Base-by-base conservation (phyloP, 352 stramenopile species). In the Pythium sukuiense region DNA sequence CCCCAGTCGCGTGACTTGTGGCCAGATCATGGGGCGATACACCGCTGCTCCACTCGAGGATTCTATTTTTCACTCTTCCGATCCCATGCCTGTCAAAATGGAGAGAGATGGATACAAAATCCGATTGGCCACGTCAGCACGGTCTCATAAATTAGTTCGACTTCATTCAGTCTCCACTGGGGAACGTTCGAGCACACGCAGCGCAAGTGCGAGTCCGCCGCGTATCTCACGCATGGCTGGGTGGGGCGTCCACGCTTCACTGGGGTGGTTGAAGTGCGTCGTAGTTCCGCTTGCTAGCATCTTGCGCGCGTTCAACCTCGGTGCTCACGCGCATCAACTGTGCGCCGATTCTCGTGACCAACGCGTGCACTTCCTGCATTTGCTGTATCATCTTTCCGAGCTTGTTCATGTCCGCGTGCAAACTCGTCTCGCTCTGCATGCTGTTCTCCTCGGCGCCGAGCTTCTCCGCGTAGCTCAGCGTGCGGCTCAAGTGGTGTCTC, bases 391-490 rank as follows among this genome's bases (percentile, higher is more conserved):
- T 59, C 11, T 63, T 60, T 14, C 62, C 48, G 35, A 85, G 61
- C 24, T 66, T 76, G 29, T 32, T 43, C 3, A 70, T 63, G 27
- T 69, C 77, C 4, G 72, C 79, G 11, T 61, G 63, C 32, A 87
- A 32, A 67, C 81, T 84, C 30, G 59, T 59, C 30, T 80, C 70
- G 46, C 77, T 88, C 20, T 80, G 70, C 9, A 85, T 37, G 64
- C 64, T 87, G 35, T 83, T 73, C 20, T 82, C 74, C 65, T 83
- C 73, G n/a, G 63, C 49, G 27, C 72, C 72, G 7, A 93, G 73
- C 35, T 86, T 91, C 54, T 91, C 81, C 29, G 83, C 70, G 45
- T 92, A 92, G 60, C 86, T 73, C 11, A 65, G 67, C 12, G 81
- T 88, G 11, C 82, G 74, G 24, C 71, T 69, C 33, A 93, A 46